A percentile compares a stretch with the other conserved stretches of the same genome.
phyloP scores from a whole-genome alignment of 1,284 basidiomycete species.

The Trichosporon inkin region DNA sequence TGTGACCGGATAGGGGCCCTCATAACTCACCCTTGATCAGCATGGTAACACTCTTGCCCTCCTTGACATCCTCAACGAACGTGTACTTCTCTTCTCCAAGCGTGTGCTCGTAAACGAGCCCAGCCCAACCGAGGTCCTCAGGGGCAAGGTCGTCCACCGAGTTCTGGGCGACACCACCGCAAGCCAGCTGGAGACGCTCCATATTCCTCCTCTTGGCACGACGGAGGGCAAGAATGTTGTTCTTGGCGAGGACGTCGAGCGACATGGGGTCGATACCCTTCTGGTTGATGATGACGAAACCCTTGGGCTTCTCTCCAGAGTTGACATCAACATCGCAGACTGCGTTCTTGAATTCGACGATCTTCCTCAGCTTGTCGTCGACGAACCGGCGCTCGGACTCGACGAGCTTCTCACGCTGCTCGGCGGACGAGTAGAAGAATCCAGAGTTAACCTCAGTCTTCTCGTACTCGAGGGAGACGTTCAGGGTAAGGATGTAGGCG shows the following conservation, averaged over 20 bases:
- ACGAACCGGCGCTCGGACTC: constrained; percentile 94
- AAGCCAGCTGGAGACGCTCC: constrained; percentile 90
- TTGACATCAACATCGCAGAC: constrained; percentile 91
- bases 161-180: constrained; percentile 94
- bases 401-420: constrained; percentile 97
- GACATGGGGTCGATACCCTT: constrained; percentile 99
- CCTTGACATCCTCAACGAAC: constrained; percentile 93
- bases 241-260: constrained; percentile 93
- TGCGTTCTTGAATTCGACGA: constrained; percentile 92
- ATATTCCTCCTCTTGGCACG: constrained; percentile 96
- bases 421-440: constrained; percentile 98
- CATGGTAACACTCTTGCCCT: constrained; percentile 94
- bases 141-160: constrained; percentile 94
- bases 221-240: constrained; percentile 90
- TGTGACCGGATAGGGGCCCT: not conserved
- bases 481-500: constrained; percentile 90
- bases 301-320: constrained; percentile 60
- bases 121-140: constrained; percentile 90
- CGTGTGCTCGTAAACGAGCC: constrained; percentile 98
- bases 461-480: constrained; percentile 98
- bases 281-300: constrained; percentile 96
- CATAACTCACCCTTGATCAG: constrained; percentile 77
- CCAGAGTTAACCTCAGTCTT: constrained; percentile 99
- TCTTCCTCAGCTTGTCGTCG: constrained; percentile 92
- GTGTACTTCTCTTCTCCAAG: constrained; percentile 99